These are phyloP conservation scores for Botryotinia globosa DNA, from an alignment of 2,329 filamentous ascomycete species.

Conservation along the genomic window DNA sequence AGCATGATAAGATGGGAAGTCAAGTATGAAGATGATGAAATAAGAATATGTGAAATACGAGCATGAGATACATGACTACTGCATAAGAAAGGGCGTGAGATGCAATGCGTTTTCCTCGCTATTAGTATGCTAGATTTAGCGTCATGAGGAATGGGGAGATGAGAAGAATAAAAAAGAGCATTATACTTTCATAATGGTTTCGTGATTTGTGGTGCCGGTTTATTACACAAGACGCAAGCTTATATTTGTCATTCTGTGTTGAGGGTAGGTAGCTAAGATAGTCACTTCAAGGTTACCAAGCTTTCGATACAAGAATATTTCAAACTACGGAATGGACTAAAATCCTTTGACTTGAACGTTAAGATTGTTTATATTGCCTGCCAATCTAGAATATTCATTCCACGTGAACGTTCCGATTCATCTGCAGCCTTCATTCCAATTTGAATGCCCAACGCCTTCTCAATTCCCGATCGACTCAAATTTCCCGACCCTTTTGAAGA, in stretches of 20 bases:
- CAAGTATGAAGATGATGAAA: background rate
- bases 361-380: background rate
- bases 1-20: background rate
- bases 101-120: conserved; percentile 1
- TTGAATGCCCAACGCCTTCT: background rate
- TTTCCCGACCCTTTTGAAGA: background rate
- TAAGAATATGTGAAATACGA: background rate
- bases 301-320: background rate
- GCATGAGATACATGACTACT: background rate
- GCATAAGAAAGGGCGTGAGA: background rate
- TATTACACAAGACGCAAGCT: background rate
- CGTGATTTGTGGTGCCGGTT: background rate
- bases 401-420: background rate
- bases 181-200: background rate
- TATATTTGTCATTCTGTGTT: background rate
- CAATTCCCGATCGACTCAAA: background rate
- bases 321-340: background rate
- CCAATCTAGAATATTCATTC: background rate
- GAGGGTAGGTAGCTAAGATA: background rate
- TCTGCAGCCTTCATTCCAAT: background rate
- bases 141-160: background rate
- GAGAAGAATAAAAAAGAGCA: background rate
- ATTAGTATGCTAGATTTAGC: background rate
- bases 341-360: background rate
- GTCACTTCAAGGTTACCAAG: background rate